Evolutionary conservation across 192 early-diverging fungal species (phyloP).

Genomic region (Podila clonocystis): DNA sequence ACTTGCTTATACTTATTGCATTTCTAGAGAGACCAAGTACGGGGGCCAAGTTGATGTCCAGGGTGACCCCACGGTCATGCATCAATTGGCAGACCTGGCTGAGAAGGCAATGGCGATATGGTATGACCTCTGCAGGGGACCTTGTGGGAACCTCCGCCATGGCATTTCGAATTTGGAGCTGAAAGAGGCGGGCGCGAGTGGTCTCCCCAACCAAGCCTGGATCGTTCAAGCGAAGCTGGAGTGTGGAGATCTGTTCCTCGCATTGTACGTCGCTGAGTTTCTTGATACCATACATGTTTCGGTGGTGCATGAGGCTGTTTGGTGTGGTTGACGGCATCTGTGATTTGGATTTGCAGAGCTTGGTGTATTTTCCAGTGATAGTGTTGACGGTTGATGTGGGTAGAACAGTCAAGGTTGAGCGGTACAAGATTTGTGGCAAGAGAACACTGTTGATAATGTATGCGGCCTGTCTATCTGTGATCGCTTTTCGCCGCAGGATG

Average conservation of each 20-base stretch:
- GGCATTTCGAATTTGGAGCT: slow-evolving; percentile 4
- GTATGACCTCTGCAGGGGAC: no score
- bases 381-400: neutral
- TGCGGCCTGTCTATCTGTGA: slow-evolving; percentile 15
- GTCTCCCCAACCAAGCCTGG: slow-evolving; percentile 4
- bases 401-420: neutral
- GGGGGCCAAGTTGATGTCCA: no score
- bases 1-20: no score
- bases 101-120: no score
- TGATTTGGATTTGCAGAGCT: slow-evolving; percentile 4
- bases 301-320: slow-evolving; percentile 27
- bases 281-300: neutral
- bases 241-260: slow-evolving; percentile 21
- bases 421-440: slow-evolving; percentile 8
- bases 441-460: slow-evolving; percentile 26
- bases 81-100: no score
- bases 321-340: slow-evolving; percentile 16
- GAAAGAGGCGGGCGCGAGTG: neutral
- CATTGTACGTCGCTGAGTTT: slow-evolving; percentile 10
- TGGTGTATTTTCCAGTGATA: slow-evolving; percentile 15
- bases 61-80: no score
- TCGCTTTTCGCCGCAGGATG: slow-evolving; percentile 7
- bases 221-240: slow-evolving; percentile 19
- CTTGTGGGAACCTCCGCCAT: no score
- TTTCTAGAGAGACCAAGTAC: no score